Evolutionary conservation across 495 filamentous ascomycete genomes (phyloP).

Genomic region (Penicillium crystallinum): DNA sequence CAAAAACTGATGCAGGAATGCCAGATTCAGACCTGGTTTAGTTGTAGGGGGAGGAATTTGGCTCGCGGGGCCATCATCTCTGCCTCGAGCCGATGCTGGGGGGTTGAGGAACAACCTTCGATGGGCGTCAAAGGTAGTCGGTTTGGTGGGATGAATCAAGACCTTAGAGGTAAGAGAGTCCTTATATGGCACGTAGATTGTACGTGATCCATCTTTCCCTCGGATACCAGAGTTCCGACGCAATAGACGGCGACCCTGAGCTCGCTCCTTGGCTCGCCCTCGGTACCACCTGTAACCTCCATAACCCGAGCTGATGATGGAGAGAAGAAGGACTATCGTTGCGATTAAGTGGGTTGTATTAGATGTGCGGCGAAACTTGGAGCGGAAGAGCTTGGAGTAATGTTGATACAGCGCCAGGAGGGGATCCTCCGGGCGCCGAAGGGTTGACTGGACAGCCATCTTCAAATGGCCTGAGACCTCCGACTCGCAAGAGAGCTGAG

Average conservation of each 20-base stretch:
- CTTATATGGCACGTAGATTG: slow-evolving; percentile 91
- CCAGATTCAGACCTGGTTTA: slow-evolving; percentile 89
- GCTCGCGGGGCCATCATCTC: slow-evolving; percentile 56
- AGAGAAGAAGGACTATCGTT: slow-evolving; percentile 65
- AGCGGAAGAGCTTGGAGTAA: slow-evolving; percentile 57
- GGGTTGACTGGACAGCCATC: slow-evolving; percentile 86
- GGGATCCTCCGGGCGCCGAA: slow-evolving; percentile 65
- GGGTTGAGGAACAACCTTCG: slow-evolving; percentile 89
- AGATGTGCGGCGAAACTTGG: slow-evolving; percentile 56
- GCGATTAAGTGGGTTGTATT: slow-evolving; percentile 65
- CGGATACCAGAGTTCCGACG: slow-evolving; percentile 88
- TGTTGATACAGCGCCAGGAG: slow-evolving; percentile 62
- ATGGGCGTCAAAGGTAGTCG: slow-evolving; percentile 93
- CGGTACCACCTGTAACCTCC: slow-evolving; percentile 71
- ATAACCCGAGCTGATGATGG: slow-evolving; percentile 71
- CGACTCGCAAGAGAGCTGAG: slow-evolving; percentile 8
- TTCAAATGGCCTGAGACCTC: slow-evolving; percentile 11
- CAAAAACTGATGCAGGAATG: slow-evolving; percentile 96
- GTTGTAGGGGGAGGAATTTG: slow-evolving; percentile 80
- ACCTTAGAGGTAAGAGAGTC: slow-evolving; percentile 78
- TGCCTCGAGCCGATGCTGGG: slow-evolving; percentile 66
- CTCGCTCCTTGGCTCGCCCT: slow-evolving; percentile 64
- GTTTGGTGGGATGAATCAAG: slow-evolving; percentile 86
- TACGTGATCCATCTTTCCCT: slow-evolving; percentile 89
- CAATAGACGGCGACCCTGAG: slow-evolving; percentile 70